Evolutionary conservation across 331 rosid species (phyloP), one percentile per base, ranked within the genome.

Genomic region (Quercus lobata): DNA sequence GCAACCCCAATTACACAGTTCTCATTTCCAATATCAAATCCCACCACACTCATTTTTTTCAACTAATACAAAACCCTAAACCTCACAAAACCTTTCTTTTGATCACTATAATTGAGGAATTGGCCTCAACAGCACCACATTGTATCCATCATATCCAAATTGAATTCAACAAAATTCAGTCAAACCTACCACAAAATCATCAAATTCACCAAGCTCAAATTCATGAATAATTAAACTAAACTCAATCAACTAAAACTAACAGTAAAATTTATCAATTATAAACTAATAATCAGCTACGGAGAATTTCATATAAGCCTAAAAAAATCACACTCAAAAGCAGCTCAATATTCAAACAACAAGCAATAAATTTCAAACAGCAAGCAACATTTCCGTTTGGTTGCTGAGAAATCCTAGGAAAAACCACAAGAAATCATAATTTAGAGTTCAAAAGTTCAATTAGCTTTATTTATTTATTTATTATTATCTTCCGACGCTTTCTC

Each of bases 21-120:
- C 86, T 93, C 99, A 75, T 91, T 96, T 69, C 99, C 99, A 86
- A 96, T 81, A 87, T 96, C 99, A 86, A 93, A 90, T 41, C 99
- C 99, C 83, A 96, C 93, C 78, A 88, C 97, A 75, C 92, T 91
- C 99, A 93, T 91, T 78, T 8, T 41, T 41, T 49, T 82, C 78
- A 44, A 70, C 82, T 73, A 18, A 7, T 58, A 30, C 12, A 69
- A 29, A 29, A 77, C 21, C 56, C 7, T 6, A 17, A 78, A 35
- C 44, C 80, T 73, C 76, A 44, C 22, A 19, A 18, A 32, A 32
- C 18, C 17, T 49, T 12, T 49, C 54, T 49, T 34, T 32, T 2
- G 10, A 66, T n/a, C 49, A 18, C 52, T 18, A 18, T 6, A 66
- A 34, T 34, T 12, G 18, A 49, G 4, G 49, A 4, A 66, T 34